These are phyloP conservation scores for Backusella tarrabulga DNA, from an alignment of 192 early-diverging fungal genomes.

Conservation along the genomic window DNA sequence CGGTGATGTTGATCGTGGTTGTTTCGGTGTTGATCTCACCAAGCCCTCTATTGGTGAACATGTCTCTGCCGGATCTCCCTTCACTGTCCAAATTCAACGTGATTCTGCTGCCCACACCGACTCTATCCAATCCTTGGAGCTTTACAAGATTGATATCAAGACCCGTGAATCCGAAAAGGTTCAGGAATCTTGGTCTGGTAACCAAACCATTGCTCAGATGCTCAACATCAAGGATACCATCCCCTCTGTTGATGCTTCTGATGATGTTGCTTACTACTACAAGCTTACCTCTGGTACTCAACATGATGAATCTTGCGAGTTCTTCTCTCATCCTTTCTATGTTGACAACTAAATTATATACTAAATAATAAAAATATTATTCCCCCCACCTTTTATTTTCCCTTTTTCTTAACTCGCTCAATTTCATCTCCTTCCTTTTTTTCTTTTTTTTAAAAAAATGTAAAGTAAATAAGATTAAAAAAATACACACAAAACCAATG, in stretches of 20 bases:
- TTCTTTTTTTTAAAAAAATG: no score
- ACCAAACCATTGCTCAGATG: conserved; percentile 23
- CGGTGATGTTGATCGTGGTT: conserved; percentile 33
- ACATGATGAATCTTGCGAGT: conserved; percentile 32
- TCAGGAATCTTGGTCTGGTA: conserved; percentile 23
- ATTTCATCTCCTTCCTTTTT: no score
- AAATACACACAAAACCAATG: no score
- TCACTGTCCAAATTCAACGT: conserved; percentile 30
- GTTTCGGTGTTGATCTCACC: conserved; percentile 32
- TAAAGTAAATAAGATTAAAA: no score
- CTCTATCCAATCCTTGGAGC: conserved; percentile 11
- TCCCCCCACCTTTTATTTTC: background rate
- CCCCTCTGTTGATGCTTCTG: conserved; percentile 3
- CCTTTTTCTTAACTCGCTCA: background rate
- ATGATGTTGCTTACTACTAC: conserved; percentile 30
- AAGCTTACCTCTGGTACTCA: conserved; percentile 26
- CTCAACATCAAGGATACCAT: conserved; percentile 35
- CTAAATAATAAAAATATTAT: background rate
- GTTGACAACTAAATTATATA: conserved; percentile 25
- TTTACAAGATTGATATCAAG: conserved; percentile 27
- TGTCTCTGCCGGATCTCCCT: background rate
- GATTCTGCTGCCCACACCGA: conserved; percentile 36
- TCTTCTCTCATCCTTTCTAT: conserved; percentile 38
- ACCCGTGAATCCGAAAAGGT: conserved; percentile 24
- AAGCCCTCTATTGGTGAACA: conserved; percentile 15